Base-by-base conservation (phyloP, 345 rosid species). In the Ceriops tagal region DNA sequence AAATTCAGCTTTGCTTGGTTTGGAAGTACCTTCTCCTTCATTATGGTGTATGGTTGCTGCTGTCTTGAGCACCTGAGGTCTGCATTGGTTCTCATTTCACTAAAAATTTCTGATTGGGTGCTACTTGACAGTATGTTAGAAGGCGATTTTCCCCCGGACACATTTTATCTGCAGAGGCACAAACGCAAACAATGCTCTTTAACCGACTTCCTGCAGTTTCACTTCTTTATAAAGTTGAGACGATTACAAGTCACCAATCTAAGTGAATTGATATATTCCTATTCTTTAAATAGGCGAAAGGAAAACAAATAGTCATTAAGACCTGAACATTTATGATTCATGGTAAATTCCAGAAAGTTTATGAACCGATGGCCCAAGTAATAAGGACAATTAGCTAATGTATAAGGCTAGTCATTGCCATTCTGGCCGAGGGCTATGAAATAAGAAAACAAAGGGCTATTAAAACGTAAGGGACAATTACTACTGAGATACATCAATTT, bases 21-120 rank as follows among this genome's bases (percentile, higher is more conserved):
- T 8, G 68, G 67, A 2, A 32, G 68, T 53, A 30, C 58, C 63
- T 76, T 74, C 70, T 87, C 88, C 76, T 80, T 83, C 73, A 64
- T 77, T 32, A 61, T 63, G 72, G 65, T 83, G 39, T 80, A 77
- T 62, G 65, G 64, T 21, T 70, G 71, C 62, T 63, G 80, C 61
- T 67, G 77, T 55, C 73, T 80, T 32, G 82, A 77, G 61, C 79
- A 71, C 71, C 61, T 80, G 26, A 71, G 62, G 68, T 77, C 83
- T 35, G 19, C 58, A 81, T 75, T 67, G 57, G 71, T 69, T 75
- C 64, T 81, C 86, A 69, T 82, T 65, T 69, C 68, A 67, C 73
- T 16, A 39, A 53, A 46, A 64, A 58, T 21, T 61, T 58, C 71
- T 2, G 61, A 52, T 61, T 26, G 28, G 27, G 27, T 65, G 46